Evolutionary conservation across 2,329 filamentous ascomycete species (phyloP).

Genomic region (Colletotrichum sp.): DNA sequence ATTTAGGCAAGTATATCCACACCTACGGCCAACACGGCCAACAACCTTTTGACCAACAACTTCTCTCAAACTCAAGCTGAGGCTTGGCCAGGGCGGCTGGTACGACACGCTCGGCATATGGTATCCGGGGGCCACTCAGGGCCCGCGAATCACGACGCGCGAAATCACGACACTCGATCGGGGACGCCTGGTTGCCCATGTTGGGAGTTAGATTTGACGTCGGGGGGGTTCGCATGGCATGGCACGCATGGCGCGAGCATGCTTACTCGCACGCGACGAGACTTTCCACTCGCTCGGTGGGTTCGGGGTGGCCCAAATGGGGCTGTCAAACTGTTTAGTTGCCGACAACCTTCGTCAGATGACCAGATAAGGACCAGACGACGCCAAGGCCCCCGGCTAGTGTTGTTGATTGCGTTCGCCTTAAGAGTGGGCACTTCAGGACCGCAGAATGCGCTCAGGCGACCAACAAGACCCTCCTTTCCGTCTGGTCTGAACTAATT

Average conservation of each 20-base stretch:
- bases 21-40: too few species aligned
- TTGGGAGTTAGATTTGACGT: neutral
- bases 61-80: neutral
- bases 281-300: too few species aligned
- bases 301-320: too few species aligned
- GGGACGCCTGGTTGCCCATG: neutral
- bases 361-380: neutral
- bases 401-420: neutral
- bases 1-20: neutral
- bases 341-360: neutral
- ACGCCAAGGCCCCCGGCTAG: neutral
- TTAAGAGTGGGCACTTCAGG: neutral
- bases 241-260: too few species aligned
- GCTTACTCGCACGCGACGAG: too few species aligned
- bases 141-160: too few species aligned
- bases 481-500: neutral
- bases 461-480: neutral
- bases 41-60: neutral
- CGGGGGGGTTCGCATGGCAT: neutral
- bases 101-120: neutral
- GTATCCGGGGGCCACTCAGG: neutral
- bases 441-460: neutral
- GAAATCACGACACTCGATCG: too few species aligned
- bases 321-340: too few species aligned
- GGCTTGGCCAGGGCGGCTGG: neutral